Conservation (phyloP, 192 early-diverging fungal genomes). For the Mortierella hygrophila region DNA sequence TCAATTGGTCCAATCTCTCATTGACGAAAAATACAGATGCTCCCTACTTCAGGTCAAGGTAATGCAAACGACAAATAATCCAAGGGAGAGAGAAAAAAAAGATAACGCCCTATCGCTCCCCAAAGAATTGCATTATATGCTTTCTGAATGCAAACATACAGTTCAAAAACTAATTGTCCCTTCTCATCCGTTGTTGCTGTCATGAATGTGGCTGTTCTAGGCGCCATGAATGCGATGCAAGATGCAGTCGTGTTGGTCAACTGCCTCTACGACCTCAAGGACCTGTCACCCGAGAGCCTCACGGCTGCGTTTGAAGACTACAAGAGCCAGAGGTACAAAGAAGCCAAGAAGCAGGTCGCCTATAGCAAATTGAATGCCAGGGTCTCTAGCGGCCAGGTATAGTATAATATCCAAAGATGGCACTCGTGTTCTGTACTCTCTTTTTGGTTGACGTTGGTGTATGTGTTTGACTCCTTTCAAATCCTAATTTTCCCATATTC, state of each 20-base stretch:
- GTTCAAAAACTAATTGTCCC: background rate
- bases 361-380: background rate
- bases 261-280: conserved; percentile 8
- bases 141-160: too few species aligned
- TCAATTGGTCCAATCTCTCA: background rate
- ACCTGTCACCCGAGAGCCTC: background rate
- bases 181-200: background rate
- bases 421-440: background rate
- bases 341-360: background rate
- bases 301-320: background rate
- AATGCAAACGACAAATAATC: background rate
- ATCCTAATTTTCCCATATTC: background rate
- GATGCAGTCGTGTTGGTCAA: conserved; percentile 10
- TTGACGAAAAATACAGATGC: background rate
- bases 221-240: conserved; percentile 5
- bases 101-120: background rate
- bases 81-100: too few species aligned
- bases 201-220: background rate
- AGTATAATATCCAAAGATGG: background rate
- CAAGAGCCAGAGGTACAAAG: background rate
- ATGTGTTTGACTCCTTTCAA: background rate
- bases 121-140: background rate
- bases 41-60: background rate
- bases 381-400: background rate
- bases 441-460: background rate